Evolutionary conservation across 2,329 filamentous ascomycete species (phyloP).

Genomic region (Scortechinia acanthostroma): DNA sequence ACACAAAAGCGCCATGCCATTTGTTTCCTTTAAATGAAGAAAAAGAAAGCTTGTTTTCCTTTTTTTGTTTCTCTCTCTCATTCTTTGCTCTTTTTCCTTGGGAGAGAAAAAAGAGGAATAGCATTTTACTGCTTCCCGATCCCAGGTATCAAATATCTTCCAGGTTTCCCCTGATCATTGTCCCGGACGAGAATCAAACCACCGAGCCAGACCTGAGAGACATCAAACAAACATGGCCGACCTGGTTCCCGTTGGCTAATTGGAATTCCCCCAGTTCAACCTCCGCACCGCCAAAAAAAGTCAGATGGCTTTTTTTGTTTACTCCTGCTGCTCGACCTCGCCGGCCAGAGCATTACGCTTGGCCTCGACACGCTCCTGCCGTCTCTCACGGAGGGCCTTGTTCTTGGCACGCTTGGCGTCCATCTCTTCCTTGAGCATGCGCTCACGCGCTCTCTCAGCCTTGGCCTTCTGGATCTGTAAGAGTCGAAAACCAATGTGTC

Average conservation of each 20-base stretch:
- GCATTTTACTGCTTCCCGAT: not conserved
- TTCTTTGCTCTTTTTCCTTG: not conserved
- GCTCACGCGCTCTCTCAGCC: slow-evolving; percentile 97
- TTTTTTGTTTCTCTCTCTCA: not conserved
- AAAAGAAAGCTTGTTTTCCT: no score
- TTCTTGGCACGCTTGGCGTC: slow-evolving; percentile 99
- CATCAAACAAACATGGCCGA: not conserved
- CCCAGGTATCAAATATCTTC: no score
- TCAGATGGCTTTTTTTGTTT: not conserved
- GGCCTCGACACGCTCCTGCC: slow-evolving; percentile 80
- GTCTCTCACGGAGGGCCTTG: slow-evolving; percentile 99
- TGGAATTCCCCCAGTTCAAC: slow-evolving; percentile 1
- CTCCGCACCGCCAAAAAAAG: not conserved
- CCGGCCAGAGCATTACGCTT: slow-evolving; percentile 83
- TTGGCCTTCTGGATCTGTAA: slow-evolving; percentile 97
- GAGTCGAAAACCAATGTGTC: slow-evolving; percentile 10
- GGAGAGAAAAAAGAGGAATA: not conserved
- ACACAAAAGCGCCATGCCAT: not conserved
- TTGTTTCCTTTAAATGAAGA: not conserved
- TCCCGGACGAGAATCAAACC: not conserved
- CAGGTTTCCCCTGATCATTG: not conserved
- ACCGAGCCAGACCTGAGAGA: not conserved
- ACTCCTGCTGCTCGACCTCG: slow-evolving; percentile 57
- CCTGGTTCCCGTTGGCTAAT: not conserved
- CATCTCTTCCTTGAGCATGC: slow-evolving; percentile 97